Conservation (phyloP, 2,329 filamentous ascomycete species). For the Cladophialophora immunda region DNA sequence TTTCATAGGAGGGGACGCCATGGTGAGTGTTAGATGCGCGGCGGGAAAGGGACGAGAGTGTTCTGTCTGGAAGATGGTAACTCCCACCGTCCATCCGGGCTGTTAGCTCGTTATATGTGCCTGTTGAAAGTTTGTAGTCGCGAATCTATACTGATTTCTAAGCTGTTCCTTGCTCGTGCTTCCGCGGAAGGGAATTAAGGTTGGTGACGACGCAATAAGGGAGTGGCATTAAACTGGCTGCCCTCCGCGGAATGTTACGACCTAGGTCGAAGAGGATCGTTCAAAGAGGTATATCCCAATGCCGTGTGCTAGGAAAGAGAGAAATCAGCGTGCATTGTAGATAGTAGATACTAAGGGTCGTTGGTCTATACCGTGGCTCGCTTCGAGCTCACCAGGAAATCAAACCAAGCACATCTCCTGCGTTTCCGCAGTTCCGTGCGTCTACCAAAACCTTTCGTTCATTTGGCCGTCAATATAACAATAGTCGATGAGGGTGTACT, state of each 20-base stretch:
- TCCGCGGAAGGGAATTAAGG: neutral
- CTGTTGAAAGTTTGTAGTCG: neutral
- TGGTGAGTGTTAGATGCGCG: neutral
- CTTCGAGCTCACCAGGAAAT: no score
- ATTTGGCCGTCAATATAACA: no score
- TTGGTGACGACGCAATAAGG: neutral
- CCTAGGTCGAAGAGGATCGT: neutral
- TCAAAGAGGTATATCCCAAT: neutral
- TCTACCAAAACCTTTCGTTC: no score
- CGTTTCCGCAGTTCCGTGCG: no score
- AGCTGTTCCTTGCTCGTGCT: neutral
- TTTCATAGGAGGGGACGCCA: slow-evolving; percentile 20
- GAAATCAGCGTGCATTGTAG: neutral
- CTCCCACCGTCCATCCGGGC: neutral
- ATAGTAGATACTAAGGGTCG: neutral
- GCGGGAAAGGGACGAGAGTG: neutral
- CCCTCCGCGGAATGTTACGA: neutral
- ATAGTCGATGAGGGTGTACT: no score
- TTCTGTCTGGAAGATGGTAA: no score
- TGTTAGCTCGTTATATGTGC: neutral
- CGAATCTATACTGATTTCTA: neutral
- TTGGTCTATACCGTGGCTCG: no score
- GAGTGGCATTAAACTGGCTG: neutral
- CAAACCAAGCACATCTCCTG: no score
- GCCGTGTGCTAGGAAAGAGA: neutral